phyloP scores from a whole-genome alignment of 495 filamentous ascomycete species.

The Hamigera avellanea region DNA sequence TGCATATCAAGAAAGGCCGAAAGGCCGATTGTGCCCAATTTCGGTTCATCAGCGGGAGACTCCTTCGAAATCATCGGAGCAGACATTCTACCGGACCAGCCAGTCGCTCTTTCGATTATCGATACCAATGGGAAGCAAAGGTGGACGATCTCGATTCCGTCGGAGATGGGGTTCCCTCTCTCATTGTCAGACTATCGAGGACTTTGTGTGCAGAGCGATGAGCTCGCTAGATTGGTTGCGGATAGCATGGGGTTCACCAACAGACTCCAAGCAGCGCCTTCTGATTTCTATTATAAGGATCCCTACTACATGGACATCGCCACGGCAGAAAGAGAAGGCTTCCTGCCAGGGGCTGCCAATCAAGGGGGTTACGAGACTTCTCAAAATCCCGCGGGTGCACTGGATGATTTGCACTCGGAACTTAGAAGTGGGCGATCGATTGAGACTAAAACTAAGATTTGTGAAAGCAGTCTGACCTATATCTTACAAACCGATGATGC shows the following conservation, averaged over 20 bases:
- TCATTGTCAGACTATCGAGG: constrained; percentile 42
- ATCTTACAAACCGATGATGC: constrained; percentile 55
- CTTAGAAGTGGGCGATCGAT: constrained; percentile 2
- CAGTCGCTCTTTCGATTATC: constrained; percentile 46
- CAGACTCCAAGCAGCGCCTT: constrained; percentile 15
- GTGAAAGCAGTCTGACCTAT: constrained; percentile 56
- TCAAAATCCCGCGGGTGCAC: background rate
- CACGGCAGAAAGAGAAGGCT: constrained; percentile 46
- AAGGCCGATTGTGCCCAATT: constrained; percentile 2
- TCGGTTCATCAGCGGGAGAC: constrained; percentile 16
- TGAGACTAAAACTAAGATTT: constrained; percentile 30
- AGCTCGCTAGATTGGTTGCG: constrained; percentile 39
- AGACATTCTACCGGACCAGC: constrained; percentile 37
- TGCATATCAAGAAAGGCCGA: background rate
- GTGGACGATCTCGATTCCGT: constrained; percentile 64
- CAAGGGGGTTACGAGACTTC: background rate
- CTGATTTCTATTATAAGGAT: constrained; percentile 46
- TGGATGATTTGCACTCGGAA: background rate
- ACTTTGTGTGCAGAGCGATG: constrained; percentile 46
- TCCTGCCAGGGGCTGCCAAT: constrained; percentile 26
- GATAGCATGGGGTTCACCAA: constrained; percentile 11
- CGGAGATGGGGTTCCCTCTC: constrained; percentile 45
- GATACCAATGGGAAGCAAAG: constrained; percentile 30
- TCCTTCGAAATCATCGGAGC: constrained; percentile 41
- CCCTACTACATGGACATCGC: constrained; percentile 54